Conservation (phyloP, 1,284 basidiomycete genomes). For the Amylostereum chailletii region DNA sequence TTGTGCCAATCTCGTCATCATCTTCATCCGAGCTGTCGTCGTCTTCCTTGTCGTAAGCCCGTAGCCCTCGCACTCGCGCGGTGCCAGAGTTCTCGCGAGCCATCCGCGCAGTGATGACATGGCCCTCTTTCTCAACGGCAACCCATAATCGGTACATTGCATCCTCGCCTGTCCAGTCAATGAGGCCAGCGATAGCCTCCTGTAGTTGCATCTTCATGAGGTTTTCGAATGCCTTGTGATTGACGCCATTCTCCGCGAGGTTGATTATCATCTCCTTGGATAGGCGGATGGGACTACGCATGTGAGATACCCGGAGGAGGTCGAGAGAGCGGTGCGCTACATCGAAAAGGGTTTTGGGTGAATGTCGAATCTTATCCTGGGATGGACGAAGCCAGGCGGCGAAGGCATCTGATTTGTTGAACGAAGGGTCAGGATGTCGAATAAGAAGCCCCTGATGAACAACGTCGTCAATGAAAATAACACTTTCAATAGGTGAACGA, state of each 20-base stretch:
- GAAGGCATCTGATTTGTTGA: constrained; percentile 12
- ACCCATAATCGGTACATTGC: constrained; percentile 23
- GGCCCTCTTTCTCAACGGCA: constrained; percentile 22
- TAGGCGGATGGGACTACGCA: constrained; percentile 25
- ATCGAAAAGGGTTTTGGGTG: constrained; percentile 11
- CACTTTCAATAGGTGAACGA: too few relatives aligned
- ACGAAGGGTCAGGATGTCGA: constrained; percentile 13
- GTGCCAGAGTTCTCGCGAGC: constrained; percentile 20
- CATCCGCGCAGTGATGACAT: constrained; percentile 22
- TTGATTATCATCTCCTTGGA: constrained; percentile 36
- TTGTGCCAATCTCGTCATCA: constrained; percentile 9
- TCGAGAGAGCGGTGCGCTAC: constrained; percentile 29
- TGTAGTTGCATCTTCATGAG: constrained; percentile 19
- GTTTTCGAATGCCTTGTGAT: constrained; percentile 17
- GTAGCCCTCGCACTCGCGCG: constrained; percentile 20
- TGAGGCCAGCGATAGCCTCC: constrained; percentile 17
- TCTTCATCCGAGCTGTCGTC: constrained; percentile 15
- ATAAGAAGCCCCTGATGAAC: constrained; percentile 21
- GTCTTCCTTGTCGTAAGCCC: constrained; percentile 12
- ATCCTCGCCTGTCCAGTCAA: constrained; percentile 18
- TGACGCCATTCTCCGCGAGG: constrained; percentile 37
- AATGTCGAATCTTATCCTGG: constrained; percentile 32
- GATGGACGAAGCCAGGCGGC: constrained; percentile 29
- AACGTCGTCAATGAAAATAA: too few relatives aligned
- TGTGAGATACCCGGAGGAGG: constrained; percentile 26